These are phyloP conservation scores for Cymodocea nodosa DNA, from an alignment of 116 monocot species.

Conservation along the genomic window DNA sequence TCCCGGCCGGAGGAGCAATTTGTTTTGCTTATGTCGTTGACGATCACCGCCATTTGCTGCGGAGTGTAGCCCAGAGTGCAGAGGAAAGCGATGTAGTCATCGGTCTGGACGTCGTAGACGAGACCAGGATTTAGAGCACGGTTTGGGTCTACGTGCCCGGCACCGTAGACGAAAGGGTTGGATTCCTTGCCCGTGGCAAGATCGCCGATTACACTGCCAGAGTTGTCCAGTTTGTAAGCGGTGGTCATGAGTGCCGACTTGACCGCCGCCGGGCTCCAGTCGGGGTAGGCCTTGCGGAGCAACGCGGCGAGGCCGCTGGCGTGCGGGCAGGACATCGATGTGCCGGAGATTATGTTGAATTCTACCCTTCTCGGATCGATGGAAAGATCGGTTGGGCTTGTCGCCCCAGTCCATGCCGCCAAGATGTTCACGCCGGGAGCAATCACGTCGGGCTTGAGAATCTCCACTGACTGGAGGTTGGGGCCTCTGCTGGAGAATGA, in stretches of 20 bases:
- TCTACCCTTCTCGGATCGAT: slow-evolving; percentile 61
- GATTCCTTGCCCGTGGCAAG: slow-evolving; percentile 53
- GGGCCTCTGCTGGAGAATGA: slow-evolving; percentile 97
- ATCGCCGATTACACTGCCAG: slow-evolving; percentile 55
- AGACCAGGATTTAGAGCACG: slow-evolving; percentile 76
- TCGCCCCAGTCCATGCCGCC: slow-evolving; percentile 64
- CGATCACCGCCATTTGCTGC: slow-evolving; percentile 49
- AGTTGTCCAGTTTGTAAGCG: slow-evolving; percentile 60
- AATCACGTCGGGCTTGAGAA: slow-evolving; percentile 93
- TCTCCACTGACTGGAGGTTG: slow-evolving; percentile 55
- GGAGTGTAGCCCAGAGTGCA: slow-evolving; percentile 54
- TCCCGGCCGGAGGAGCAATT: slow-evolving; percentile 32
- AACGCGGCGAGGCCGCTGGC: slow-evolving; percentile 83
- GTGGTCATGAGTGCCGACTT: slow-evolving; percentile 95
- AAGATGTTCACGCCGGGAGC: slow-evolving; percentile 97
- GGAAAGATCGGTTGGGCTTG: slow-evolving; percentile 59
- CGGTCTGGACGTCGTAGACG: slow-evolving; percentile 46
- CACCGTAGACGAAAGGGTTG: slow-evolving; percentile 66
- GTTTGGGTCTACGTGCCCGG: slow-evolving; percentile 88
- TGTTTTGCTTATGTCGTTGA: slow-evolving; percentile 16
- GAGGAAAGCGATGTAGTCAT: slow-evolving; percentile 81
- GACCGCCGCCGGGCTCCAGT: slow-evolving; percentile 86
- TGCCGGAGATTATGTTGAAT: slow-evolving; percentile 96
- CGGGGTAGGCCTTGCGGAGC: slow-evolving; percentile 46
- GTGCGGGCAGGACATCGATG: slow-evolving; percentile 97